These are phyloP conservation scores for Fusarium torulosum DNA, from an alignment of 2,329 filamentous ascomycete genomes.

Conservation along the genomic window DNA sequence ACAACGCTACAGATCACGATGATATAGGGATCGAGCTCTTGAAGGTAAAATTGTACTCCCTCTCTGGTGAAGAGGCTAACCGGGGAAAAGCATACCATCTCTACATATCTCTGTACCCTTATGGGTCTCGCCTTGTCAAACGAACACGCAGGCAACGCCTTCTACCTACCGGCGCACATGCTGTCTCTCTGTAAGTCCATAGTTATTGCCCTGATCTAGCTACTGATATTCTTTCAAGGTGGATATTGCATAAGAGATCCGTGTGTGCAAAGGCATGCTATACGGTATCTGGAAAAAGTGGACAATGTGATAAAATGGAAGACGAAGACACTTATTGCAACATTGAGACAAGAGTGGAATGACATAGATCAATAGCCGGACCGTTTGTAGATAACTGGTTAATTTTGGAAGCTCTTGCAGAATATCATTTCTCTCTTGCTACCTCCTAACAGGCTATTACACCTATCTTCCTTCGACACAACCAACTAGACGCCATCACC, in stretches of 20 bases:
- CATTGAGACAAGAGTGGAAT: neutral
- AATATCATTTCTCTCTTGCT: no score
- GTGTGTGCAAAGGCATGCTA: neutral
- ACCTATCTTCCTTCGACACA: no score
- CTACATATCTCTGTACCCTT: neutral
- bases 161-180: conserved; percentile 14
- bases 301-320: conserved; percentile 8
- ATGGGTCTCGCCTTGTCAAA: conserved; percentile 8
- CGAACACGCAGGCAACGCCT: neutral
- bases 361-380: neutral
- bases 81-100: conserved; percentile 1
- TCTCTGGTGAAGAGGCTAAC: neutral
- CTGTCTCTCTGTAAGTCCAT: neutral
- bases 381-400: no score
- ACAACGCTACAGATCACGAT: rapidly evolving
- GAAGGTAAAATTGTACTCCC: no score
- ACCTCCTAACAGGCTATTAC: no score
- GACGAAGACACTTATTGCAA: neutral
- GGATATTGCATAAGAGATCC: conserved; percentile 2
- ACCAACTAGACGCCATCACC: conserved; percentile 4
- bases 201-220: rapidly evolving
- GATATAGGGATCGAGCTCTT: no score
- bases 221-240: neutral
- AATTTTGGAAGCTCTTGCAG: no score
- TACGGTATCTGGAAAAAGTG: neutral